Conservation (phyloP, 2,329 filamentous ascomycete genomes). For the Phialemoniopsis sp. region DNA sequence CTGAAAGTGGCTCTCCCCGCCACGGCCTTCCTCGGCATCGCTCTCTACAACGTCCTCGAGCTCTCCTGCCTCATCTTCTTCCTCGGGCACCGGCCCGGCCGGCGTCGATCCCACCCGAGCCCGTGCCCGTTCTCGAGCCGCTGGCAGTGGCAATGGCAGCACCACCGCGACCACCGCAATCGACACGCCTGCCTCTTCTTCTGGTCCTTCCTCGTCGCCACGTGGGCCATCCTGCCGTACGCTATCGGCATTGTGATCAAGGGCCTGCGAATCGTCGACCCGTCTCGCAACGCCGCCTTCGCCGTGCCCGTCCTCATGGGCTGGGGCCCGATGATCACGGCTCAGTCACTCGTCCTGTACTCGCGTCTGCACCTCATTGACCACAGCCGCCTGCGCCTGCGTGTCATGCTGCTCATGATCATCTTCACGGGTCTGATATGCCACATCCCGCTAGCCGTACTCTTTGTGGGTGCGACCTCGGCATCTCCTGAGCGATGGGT, state of each 20-base stretch:
- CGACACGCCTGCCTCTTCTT: slow-evolving; percentile 1
- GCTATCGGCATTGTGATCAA: slow-evolving; percentile 1
- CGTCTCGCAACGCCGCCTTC: too few relatives aligned
- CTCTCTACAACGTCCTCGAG: not conserved
- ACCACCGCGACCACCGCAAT: slow-evolving; percentile 1
- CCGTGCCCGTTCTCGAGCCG: not conserved
- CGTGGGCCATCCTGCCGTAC: slow-evolving; percentile 1
- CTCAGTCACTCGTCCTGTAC: slow-evolving; percentile 58
- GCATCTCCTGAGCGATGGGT: slow-evolving; percentile 24
- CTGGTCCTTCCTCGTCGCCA: slow-evolving; percentile 2
- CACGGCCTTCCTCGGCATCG: not conserved
- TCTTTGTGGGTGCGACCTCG: slow-evolving; percentile 49
- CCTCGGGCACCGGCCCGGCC: not conserved
- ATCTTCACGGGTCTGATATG: slow-evolving; percentile 47
- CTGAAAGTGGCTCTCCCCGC: too few relatives aligned
- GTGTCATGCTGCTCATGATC: slow-evolving; percentile 52
- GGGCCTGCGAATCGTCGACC: not conserved
- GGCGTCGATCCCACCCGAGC: not conserved
- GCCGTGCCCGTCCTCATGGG: slow-evolving; percentile 18
- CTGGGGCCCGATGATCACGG: slow-evolving; percentile 57
- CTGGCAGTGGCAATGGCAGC: not conserved
- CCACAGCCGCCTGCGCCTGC: slow-evolving; percentile 41
- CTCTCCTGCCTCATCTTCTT: not conserved
- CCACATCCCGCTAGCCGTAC: slow-evolving; percentile 48
- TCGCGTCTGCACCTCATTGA: slow-evolving; percentile 58